Conservation (phyloP, 2,329 filamentous ascomycete genomes). For the Raffaelea arxii region DNA sequence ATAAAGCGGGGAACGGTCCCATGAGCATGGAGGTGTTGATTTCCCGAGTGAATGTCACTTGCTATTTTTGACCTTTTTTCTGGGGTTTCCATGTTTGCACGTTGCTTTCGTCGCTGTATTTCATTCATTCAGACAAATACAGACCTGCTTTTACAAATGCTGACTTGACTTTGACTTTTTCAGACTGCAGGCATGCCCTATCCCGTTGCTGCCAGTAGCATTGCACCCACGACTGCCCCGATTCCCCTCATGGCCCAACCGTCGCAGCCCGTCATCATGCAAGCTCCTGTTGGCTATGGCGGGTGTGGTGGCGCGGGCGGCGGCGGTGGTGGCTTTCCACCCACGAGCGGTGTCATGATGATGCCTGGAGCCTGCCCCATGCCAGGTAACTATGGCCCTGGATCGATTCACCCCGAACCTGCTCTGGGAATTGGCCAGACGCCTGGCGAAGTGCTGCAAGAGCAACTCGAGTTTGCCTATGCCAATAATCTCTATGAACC, state of each 20-base stretch:
- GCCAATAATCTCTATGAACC: slow-evolving; percentile 42
- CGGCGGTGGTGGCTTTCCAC: slow-evolving; percentile 10
- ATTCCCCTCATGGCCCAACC: slow-evolving; percentile 6
- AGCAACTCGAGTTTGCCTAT: slow-evolving; percentile 39
- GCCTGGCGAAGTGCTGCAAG: slow-evolving; percentile 32
- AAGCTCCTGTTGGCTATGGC: slow-evolving; percentile 6
- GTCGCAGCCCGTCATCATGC: not conserved
- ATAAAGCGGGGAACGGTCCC: too few relatives aligned
- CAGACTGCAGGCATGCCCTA: slow-evolving; percentile 1
- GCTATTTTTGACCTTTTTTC: too few relatives aligned
- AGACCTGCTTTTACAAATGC: not conserved
- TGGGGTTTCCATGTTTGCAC: too few relatives aligned
- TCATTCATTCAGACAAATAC: too few relatives aligned
- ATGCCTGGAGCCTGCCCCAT: slow-evolving; percentile 4
- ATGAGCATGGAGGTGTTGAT: too few relatives aligned
- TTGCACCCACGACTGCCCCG: slow-evolving; percentile 11
- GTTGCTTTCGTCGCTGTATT: too few relatives aligned
- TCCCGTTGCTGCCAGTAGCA: slow-evolving; percentile 6
- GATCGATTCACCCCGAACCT: slow-evolving; percentile 31
- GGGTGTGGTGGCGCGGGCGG: not conserved
- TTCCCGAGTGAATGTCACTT: too few relatives aligned
- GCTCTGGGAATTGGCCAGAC: slow-evolving; percentile 44
- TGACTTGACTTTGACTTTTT: not conserved
- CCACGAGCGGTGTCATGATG: slow-evolving; percentile 20
- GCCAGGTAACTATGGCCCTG: slow-evolving; percentile 25